phyloP scores from a whole-genome alignment of 2,329 filamentous ascomycete species.

The Hyphodiscus sp. region DNA sequence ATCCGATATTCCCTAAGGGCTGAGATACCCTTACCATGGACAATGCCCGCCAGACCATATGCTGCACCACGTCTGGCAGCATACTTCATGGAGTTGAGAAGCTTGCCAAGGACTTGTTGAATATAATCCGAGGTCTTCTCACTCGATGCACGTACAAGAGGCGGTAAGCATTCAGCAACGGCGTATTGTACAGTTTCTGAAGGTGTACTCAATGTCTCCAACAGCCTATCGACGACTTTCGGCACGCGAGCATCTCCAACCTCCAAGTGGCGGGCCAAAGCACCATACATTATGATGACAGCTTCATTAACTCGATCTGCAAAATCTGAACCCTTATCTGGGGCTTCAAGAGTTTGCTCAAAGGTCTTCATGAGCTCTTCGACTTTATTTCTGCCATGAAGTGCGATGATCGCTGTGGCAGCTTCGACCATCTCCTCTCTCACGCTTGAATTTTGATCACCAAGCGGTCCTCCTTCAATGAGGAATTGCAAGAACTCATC shows the following conservation, averaged over 20 bases:
- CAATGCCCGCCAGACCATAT: conserved; percentile 86
- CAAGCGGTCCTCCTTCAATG: conserved; percentile 79
- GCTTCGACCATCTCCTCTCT: conserved; percentile 89
- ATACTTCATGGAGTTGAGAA: conserved; percentile 86
- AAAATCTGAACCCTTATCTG: conserved; percentile 72
- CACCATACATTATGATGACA: conserved; percentile 95
- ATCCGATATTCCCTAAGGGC: conserved; percentile 81
- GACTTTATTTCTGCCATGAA: conserved; percentile 74
- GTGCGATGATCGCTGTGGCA: conserved; percentile 71
- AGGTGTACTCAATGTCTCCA: conserved; percentile 84
- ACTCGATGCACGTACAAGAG: conserved; percentile 74
- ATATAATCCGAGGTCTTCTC: conserved; percentile 77
- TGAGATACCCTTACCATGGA: conserved; percentile 79
- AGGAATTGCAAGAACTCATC: conserved; percentile 78
- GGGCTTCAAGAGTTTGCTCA: conserved; percentile 78
- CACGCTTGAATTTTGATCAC: conserved; percentile 71
- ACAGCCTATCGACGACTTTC: conserved; percentile 76
- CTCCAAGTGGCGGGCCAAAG: conserved; percentile 80
- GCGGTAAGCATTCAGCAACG: conserved; percentile 87
- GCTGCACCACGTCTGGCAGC: conserved; percentile 88
- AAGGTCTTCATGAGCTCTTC: conserved; percentile 90
- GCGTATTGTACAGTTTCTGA: conserved; percentile 97
- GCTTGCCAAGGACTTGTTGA: conserved; percentile 69
- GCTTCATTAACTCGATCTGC: conserved; percentile 93
- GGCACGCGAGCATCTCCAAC: conserved; percentile 82